A percentile compares a stretch with the other conserved stretches of the same genome.
Conservation (phyloP, 805 yeast species). For the Priceomyces melissophilus region DNA sequence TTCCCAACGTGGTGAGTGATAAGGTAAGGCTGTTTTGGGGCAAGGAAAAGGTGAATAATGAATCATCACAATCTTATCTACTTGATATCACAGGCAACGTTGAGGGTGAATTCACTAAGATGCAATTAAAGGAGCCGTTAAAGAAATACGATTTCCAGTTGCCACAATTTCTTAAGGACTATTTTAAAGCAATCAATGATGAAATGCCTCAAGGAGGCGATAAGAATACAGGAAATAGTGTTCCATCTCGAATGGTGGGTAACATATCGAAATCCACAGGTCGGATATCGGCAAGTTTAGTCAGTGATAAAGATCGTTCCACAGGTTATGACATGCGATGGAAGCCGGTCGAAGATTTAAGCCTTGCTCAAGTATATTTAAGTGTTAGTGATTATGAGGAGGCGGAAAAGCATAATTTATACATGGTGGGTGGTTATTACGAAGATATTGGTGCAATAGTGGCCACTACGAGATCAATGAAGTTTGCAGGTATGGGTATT, state of each 20-base stretch:
- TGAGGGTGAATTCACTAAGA: conserved; percentile 27
- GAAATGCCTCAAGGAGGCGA: conserved; percentile 20
- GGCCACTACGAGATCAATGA: conserved; percentile 58
- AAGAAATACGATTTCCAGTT: conserved; percentile 9
- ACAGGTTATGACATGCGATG: conserved; percentile 9
- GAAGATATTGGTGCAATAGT: conserved; percentile 62
- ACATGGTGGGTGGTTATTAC: conserved; percentile 61
- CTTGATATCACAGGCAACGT: conserved; percentile 35
- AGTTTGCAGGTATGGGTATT: conserved; percentile 59
- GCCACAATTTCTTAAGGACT: conserved; percentile 30
- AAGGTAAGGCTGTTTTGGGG: conserved; percentile 56
- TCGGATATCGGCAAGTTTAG: conserved; percentile 19
- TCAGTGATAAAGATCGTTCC: conserved; percentile 18
- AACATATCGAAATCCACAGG: conserved; percentile 29
- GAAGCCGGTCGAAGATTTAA: conserved; percentile 27
- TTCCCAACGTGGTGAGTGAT: conserved; percentile 56
- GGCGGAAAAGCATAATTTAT: conserved; percentile 45
- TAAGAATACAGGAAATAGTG: conserved; percentile 4
- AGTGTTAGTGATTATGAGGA: conserved; percentile 44
- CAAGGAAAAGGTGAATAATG: conserved; percentile 9
- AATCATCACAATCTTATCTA: conserved; percentile 21
- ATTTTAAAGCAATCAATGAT: conserved; percentile 21
- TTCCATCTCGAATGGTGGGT: conserved; percentile 14
- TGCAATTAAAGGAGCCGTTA: conserved; percentile 10
- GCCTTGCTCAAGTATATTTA: conserved; percentile 27